Evolutionary conservation across 2,329 filamentous ascomycete genomes (phyloP), one percentile per base, ranked within the genome.

Genomic region (Beauveria sp.): DNA sequence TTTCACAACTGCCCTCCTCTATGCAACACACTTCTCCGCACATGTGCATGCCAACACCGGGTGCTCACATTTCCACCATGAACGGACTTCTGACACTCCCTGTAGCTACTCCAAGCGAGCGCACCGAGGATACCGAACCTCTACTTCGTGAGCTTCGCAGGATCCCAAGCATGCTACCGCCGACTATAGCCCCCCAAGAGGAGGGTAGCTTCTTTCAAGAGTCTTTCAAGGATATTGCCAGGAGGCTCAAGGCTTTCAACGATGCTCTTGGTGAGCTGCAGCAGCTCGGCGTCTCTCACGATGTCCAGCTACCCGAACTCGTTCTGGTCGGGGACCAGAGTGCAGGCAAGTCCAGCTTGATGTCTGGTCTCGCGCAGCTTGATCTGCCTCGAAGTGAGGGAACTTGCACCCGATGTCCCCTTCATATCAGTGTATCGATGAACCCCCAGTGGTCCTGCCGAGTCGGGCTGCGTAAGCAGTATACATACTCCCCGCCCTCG

Each of bases 291-390:
- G 85, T 96, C 0, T 85, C 89, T 55, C 84, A 89, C 20, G 82
- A 85, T 5, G 83, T 91, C 0, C 83, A 84, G 0, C 76, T 96
- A 0, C 91, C 92, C 0, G 90, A 91, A 66, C 85, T 96, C 10
- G 89, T 93, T 6, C 83, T 96, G 0, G 85, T 96, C 0, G 92
- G 92, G 0, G 91, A 96, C 54, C 92, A 96, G 68, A 90, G 85
- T 0, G 88, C 91, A 0, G 92, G 92, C 0, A 96, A 96, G 70
- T 91, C 87, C 0, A 91, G 77, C 30, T 69, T 83, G 5, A 83
- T 83, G 81, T 86, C 86, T 14, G 86, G 83, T 0, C 82, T 89
- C 52, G 79, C 82, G 0, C 88, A 87, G 4, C 86, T 94, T 26
- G 85, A 86, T 22, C 83, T 93, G 0, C 91, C 91, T 0, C 80